Evolutionary conservation across 1,284 basidiomycete genomes (phyloP).

Genomic region (Heterobasidion irregulare): DNA sequence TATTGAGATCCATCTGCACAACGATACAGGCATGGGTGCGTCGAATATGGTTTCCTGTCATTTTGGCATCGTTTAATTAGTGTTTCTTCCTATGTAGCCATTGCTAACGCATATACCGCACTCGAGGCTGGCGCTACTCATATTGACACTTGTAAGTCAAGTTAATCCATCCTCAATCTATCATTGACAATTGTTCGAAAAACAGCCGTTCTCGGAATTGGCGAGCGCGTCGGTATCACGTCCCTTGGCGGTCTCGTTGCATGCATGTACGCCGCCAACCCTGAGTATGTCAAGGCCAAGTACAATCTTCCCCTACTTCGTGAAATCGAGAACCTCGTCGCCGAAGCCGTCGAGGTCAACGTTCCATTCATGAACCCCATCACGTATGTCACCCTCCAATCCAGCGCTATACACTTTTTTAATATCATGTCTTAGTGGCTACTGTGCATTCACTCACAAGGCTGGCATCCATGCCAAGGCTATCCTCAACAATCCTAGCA

Average conservation of each 20-base stretch:
- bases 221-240: conserved; percentile 98
- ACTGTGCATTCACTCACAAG: conserved; percentile 99
- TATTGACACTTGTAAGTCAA: conserved; percentile 82
- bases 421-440: conserved; percentile 52
- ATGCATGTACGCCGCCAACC: conserved; percentile 93
- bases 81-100: conserved; percentile 43
- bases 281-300: conserved; percentile 99
- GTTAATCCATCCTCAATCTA: not conserved
- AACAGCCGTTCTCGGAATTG: conserved; percentile 86
- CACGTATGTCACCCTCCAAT: conserved; percentile 37
- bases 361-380: conserved; percentile 97
- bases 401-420: conserved; percentile 16
- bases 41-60: not conserved
- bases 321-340: conserved; percentile 98
- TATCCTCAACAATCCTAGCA: conserved; percentile 98
- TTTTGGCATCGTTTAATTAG: conserved; percentile 1
- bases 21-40: conserved; percentile 90
- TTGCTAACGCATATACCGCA: conserved; percentile 98
- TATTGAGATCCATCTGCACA: conserved; percentile 98
- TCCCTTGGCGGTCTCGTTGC: conserved; percentile 96
- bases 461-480: conserved; percentile 99
- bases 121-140: conserved; percentile 99
- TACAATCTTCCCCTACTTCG: conserved; percentile 97
- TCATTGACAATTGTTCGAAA: conserved; percentile 4
- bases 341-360: conserved; percentile 97